A percentile compares a stretch with the other conserved stretches of the same genome.
Conservation (phyloP, 2,329 filamentous ascomycete genomes). For the Plenodomus biglobosus region DNA sequence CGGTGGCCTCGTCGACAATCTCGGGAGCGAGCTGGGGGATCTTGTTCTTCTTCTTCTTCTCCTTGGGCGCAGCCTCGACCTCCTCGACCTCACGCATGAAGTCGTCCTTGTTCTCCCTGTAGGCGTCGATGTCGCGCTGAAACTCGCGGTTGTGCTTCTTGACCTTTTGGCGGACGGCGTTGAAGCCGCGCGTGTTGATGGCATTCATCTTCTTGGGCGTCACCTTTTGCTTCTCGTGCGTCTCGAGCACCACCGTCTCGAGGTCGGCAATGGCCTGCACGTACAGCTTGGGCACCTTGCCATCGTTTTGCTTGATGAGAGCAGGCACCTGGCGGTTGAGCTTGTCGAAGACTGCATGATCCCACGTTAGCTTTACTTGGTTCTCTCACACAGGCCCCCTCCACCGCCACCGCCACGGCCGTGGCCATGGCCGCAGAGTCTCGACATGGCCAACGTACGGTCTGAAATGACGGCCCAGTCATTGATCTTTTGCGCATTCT, state of each 20-base stretch:
- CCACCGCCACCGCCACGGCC: too few species aligned
- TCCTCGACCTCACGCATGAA: slow-evolving; percentile 87
- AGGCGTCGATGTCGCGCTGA: slow-evolving; percentile 81
- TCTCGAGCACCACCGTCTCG: slow-evolving; percentile 92
- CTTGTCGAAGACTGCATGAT: slow-evolving; percentile 80
- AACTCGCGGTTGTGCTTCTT: slow-evolving; percentile 99
- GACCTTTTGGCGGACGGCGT: slow-evolving; percentile 96
- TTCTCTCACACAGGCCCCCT: slow-evolving; percentile 2
- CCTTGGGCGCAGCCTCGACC: slow-evolving; percentile 63
- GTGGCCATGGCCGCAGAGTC: too few species aligned
- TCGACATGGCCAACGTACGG: slow-evolving; percentile 60
- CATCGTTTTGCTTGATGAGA: slow-evolving; percentile 59
- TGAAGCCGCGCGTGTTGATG: slow-evolving; percentile 88
- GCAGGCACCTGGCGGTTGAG: slow-evolving; percentile 77
- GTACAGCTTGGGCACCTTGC: slow-evolving; percentile 84
- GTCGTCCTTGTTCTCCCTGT: slow-evolving; percentile 78
- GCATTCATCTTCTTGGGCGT: slow-evolving; percentile 99
- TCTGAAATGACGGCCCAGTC: slow-evolving; percentile 93
- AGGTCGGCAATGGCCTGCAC: slow-evolving; percentile 91
- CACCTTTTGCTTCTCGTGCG: slow-evolving; percentile 92
- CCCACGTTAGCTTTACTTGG: slow-evolving; percentile 24
- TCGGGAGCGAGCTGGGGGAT: slow-evolving; percentile 56
- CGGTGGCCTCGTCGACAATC: slow-evolving; percentile 60
- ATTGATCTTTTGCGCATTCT: slow-evolving; percentile 96
- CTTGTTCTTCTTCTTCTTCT: slow-evolving; percentile 50